Evolutionary conservation across 1,284 basidiomycete species (phyloP), one percentile per base, ranked within the genome.

Genomic region (Cryptococcus sp.): DNA sequence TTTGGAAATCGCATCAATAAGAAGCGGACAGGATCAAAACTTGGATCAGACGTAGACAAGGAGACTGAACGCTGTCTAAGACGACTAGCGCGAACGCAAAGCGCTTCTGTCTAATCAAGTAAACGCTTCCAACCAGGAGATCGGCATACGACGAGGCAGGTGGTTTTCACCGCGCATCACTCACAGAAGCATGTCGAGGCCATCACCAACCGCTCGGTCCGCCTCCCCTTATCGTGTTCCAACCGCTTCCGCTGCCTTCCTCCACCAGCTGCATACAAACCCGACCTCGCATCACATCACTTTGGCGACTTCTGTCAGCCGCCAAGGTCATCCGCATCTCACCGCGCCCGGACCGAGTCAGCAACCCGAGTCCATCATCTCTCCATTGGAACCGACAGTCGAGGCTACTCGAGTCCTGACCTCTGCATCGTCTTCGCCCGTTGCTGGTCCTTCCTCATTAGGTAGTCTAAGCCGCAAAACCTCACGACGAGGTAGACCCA

Each of bases 261-360:
- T 76, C 3, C 71, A 71, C 48, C 74, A 74, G 38, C 70, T 78
- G 1, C 76, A 78, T 54, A 74, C 65, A 52, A 69, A 73, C 51
- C 76, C 76, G 6, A 62, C 62, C 3, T 69, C 73, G 6, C 70
- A 74, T 50, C 76, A 78, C 63, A 70, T 78, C 49, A 73, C 70
- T 3, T 57, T 77, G 13, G 67, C 69, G 16, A 58, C 67, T 3
- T 51, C 62, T 13, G 43, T 61, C 1, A 47, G 43, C 13, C 57
- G 59, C 10, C 57, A 61, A 15, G 59, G 48, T 17, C 46, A 46
- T 23, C 54, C 41, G 43, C 17, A 46, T 19, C 41, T 39, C 39
- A 49, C 55, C 17, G 50, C 57, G 34, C 44, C 58, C 44, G 51
- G 19, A 53, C 38, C 29, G 16, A 46, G 16, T 25, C 34, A 29